A percentile compares a stretch with the other conserved stretches of the same genome.
Evolutionary conservation across 2,329 filamentous ascomycete species (phyloP).

Genomic region (Teratosphaeria nubilosa): DNA sequence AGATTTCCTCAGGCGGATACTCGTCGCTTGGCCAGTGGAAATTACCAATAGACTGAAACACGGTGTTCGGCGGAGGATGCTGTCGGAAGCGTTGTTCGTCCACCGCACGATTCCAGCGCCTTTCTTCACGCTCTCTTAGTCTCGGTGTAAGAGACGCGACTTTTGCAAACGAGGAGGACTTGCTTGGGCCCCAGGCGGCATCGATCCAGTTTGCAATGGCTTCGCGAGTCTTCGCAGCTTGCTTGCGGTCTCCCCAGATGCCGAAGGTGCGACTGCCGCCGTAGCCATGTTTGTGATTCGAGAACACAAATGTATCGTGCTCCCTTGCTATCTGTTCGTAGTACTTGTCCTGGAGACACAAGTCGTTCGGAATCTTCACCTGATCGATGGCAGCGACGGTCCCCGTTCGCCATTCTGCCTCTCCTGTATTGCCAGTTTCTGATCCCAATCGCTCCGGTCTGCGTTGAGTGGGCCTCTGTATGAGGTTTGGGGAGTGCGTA

Average conservation of each 20-base stretch:
- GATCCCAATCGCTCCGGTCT: not conserved
- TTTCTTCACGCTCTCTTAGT: constrained; percentile 12
- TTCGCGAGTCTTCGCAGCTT: constrained; percentile 9
- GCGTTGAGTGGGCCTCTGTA: not conserved
- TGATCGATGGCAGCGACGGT: not conserved
- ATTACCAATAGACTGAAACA: constrained; percentile 22
- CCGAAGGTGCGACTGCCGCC: constrained; percentile 8
- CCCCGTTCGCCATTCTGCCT: not conserved
- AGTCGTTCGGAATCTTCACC: constrained; percentile 12
- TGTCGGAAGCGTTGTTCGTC: constrained; percentile 15
- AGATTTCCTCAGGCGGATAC: constrained; percentile 28
- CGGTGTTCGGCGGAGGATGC: constrained; percentile 11
- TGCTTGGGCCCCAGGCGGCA: not conserved
- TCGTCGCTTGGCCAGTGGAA: constrained; percentile 39
- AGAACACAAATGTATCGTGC: constrained; percentile 14
- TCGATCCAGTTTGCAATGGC: constrained; percentile 14
- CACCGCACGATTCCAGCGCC: constrained; percentile 16
- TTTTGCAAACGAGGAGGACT: constrained; percentile 12
- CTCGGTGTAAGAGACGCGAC: constrained; percentile 13
- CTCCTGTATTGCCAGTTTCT: not conserved
- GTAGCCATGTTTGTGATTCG: constrained; percentile 1
- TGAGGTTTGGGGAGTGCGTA: not conserved
- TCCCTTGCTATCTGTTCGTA: constrained; percentile 11
- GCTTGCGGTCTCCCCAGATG: constrained; percentile 17
- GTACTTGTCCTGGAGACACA: constrained; percentile 6